phyloP scores from a whole-genome alignment of 805 yeast genomes.

The Candida krabiensis region DNA sequence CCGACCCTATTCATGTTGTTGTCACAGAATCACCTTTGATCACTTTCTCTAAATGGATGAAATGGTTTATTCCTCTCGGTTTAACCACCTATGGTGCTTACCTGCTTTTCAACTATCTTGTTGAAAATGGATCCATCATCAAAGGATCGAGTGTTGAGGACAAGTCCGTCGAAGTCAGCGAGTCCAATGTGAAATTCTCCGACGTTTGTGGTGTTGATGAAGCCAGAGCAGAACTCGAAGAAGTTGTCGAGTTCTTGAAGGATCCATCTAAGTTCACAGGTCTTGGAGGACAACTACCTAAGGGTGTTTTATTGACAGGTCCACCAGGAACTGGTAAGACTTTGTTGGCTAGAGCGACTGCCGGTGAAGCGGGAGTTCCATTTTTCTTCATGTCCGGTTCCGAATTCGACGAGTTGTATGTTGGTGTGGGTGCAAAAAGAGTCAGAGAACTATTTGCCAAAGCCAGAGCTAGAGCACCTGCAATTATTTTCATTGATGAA shows the following conservation, averaged over 20 bases:
- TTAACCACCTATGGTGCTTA: conserved; percentile 78
- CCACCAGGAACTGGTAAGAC: conserved; percentile 99
- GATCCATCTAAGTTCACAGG: conserved; percentile 97
- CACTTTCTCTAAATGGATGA: conserved; percentile 80
- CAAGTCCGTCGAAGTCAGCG: conserved; percentile 24
- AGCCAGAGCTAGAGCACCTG: conserved; percentile 94
- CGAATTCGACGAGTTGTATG: conserved; percentile 96
- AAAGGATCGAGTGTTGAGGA: conserved; percentile 25
- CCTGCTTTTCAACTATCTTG: conserved; percentile 71
- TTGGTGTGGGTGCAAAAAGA: conserved; percentile 98
- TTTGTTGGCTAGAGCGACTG: conserved; percentile 93
- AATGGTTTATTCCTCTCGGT: conserved; percentile 84
- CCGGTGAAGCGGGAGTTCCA: conserved; percentile 99
- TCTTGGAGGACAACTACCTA: conserved; percentile 95
- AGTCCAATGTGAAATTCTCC: conserved; percentile 68
- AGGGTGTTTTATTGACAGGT: conserved; percentile 94
- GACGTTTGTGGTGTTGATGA: conserved; percentile 99
- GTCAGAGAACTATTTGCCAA: conserved; percentile 91
- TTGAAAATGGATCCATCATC: conserved; percentile 74
- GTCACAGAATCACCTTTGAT: conserved; percentile 83
- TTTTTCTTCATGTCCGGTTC: conserved; percentile 98
- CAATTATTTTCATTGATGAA: conserved; percentile 95
- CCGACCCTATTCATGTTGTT: conserved; percentile 91
- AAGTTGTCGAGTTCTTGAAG: conserved; percentile 94
- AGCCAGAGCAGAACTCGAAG: conserved; percentile 96